A percentile compares a stretch with the other conserved stretches of the same genome.
Evolutionary conservation across 2,329 filamentous ascomycete genomes (phyloP).

Genomic region (Trichoderma aggressivum): DNA sequence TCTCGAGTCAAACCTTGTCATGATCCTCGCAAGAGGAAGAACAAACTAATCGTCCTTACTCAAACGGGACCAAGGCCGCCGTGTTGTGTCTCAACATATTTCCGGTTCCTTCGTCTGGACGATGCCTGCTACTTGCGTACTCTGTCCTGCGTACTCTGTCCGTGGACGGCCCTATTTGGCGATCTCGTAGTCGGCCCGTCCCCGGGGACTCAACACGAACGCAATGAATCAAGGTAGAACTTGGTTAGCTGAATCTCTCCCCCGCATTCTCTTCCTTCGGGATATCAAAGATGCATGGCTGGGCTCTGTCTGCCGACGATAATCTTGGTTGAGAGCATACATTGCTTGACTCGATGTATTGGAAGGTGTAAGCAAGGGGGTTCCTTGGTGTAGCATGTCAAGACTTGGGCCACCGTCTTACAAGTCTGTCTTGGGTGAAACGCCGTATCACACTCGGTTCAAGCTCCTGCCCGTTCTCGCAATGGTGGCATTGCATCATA

Average conservation of each 20-base stretch:
- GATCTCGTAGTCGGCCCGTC: conserved; percentile 9
- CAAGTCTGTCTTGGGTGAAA: neutral
- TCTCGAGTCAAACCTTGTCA: neutral
- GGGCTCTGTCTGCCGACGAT: neutral
- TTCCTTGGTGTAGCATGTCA: neutral
- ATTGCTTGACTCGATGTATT: neutral
- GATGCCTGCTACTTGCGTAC: neutral
- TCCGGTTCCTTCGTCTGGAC: neutral
- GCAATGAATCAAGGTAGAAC: neutral
- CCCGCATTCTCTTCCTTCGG: neutral
- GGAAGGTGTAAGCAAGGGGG: neutral
- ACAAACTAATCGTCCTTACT: neutral
- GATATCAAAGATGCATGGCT: neutral
- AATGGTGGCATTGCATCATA: neutral
- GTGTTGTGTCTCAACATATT: neutral
- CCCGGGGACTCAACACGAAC: neutral
- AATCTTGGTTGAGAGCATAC: no score
- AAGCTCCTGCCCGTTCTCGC: neutral
- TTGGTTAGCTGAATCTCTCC: neutral
- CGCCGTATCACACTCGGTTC: neutral
- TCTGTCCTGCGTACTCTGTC: neutral
- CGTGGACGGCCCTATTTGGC: conserved; percentile 5
- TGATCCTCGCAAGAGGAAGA: neutral
- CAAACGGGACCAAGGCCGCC: neutral
- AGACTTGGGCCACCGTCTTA: neutral